Percentiles rank a stretch among this genome's conserved stretches.
Conservation (phyloP, 2,329 filamentous ascomycete genomes). For the Exserohilum rostratum region DNA sequence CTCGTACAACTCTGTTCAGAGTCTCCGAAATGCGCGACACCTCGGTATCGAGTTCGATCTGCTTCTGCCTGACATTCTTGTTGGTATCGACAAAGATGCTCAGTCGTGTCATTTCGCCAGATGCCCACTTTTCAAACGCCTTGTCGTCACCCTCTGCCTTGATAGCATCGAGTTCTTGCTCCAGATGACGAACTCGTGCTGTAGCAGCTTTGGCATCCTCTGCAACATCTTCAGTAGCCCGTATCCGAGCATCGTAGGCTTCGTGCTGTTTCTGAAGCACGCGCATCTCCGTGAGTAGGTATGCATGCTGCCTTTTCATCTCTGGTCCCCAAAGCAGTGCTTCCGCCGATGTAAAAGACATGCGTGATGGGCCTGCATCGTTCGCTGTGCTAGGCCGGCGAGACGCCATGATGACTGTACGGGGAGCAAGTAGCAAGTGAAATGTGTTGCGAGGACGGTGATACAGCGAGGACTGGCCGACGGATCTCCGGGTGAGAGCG, state of each 20-base stretch:
- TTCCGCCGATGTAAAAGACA: slow-evolving; percentile 29
- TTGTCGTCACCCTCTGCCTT: slow-evolving; percentile 30
- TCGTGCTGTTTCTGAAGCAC: slow-evolving; percentile 38
- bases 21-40: slow-evolving; percentile 17
- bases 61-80: slow-evolving; percentile 23
- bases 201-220: slow-evolving; percentile 23
- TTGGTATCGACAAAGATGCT: slow-evolving; percentile 23
- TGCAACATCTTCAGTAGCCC: slow-evolving; percentile 24
- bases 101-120: slow-evolving; percentile 19
- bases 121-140: slow-evolving; percentile 26
- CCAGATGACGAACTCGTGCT: slow-evolving; percentile 18
- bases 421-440: background rate
- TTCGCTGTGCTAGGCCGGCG: slow-evolving; percentile 17
- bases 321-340: slow-evolving; percentile 51
- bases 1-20: slow-evolving; percentile 9
- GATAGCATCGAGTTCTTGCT: slow-evolving; percentile 30
- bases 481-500: no score
- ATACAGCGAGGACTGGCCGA: background rate
- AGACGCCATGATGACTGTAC: slow-evolving; percentile 2
- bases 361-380: slow-evolving; percentile 12
- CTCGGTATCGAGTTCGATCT: slow-evolving; percentile 21
- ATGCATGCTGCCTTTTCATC: slow-evolving; percentile 46
- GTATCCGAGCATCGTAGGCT: slow-evolving; percentile 28
- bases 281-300: slow-evolving; percentile 45
- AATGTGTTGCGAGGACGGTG: background rate